Evolutionary conservation across 1,139 yeast genomes (phyloP), one percentile per base, ranked within the genome.

Genomic region (Diutina siamensis): DNA sequence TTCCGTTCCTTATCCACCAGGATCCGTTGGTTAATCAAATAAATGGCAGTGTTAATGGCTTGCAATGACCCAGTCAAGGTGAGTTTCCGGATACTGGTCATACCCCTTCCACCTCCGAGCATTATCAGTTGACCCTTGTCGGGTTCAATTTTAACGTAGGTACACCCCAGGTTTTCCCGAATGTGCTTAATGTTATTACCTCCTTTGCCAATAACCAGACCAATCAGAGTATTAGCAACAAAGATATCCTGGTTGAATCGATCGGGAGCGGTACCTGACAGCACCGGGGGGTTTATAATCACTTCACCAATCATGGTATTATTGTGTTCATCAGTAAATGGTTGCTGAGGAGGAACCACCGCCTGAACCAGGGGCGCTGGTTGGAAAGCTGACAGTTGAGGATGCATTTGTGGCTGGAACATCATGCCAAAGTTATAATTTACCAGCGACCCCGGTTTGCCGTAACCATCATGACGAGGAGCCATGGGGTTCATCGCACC

Each of bases 121-220:
- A 70, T 63, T 49, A 70, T 63, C 3, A 72, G 64, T 53, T 69
- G 74, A 47, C 69, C 69, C 51, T 60, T 65, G 54, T 71, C 75
- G 2, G 75, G 74, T 52, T 76, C 82, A 46, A 87, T 81, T 53
- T 79, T 77, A 22, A 87, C 86, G 48, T 82, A 80, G 36, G 87
- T 75, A 45, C 76, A 71, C 2, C 94, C 92, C 41, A 92, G 79
- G 44, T 78, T 71, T 51, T 80, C 83, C 53, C 94, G 75, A 44
- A 87, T 81, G 51, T 83, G 87, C 56, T 81, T 84, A 49, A 87
- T 83, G 55, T 81, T 84, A 56, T 80, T 78, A 22, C 96, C 96
- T 35, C 87, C 87, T 62, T 81, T 84, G 7, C 96, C 96, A 52
- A 87, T 87, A 19, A 87, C 83, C 35, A 86, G 78, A 0, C 96